These are phyloP conservation scores for Pseudozyma tsukubaensis DNA, from an alignment of 1,284 basidiomycete genomes.

Conservation along the genomic window DNA sequence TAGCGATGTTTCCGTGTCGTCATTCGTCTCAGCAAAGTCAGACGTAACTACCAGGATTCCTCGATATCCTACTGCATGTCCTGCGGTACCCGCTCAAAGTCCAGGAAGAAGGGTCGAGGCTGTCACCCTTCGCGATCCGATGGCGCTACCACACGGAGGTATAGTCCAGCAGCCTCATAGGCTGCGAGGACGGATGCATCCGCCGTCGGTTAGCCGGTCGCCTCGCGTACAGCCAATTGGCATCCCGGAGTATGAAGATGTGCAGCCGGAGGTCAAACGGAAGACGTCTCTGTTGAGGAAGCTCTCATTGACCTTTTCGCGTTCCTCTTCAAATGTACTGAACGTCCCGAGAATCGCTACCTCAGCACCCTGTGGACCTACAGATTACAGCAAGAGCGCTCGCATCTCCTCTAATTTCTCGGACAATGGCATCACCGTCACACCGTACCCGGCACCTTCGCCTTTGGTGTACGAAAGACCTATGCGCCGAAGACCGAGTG, in stretches of 20 bases:
- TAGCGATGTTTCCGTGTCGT: neutral
- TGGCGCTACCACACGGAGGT: neutral
- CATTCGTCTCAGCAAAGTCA: constrained; percentile 5
- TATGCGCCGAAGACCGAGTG: too few relatives aligned
- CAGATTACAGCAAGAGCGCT: constrained; percentile 10
- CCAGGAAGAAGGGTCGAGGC: too few relatives aligned
- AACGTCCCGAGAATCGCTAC: neutral
- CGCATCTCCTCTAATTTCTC: neutral
- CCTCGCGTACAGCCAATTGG: neutral
- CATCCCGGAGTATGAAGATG: neutral
- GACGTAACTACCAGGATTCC: neutral
- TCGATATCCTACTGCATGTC: too few relatives aligned
- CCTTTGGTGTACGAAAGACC: too few relatives aligned
- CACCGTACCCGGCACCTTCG: neutral
- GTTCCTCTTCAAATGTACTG: neutral
- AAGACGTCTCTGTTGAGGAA: constrained; percentile 4
- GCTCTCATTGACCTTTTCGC: neutral
- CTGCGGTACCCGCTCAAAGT: too few relatives aligned
- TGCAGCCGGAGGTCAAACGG: too few relatives aligned
- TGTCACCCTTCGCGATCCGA: neutral
- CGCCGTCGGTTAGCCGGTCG: neutral
- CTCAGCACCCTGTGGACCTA: neutral
- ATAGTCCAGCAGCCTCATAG: neutral
- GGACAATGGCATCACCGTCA: constrained; percentile 2
- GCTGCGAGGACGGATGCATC: neutral